Evolutionary conservation across 2,329 filamentous ascomycete genomes (phyloP), one percentile per base, ranked within the genome.

Genomic region (Stemphylium beticola): DNA sequence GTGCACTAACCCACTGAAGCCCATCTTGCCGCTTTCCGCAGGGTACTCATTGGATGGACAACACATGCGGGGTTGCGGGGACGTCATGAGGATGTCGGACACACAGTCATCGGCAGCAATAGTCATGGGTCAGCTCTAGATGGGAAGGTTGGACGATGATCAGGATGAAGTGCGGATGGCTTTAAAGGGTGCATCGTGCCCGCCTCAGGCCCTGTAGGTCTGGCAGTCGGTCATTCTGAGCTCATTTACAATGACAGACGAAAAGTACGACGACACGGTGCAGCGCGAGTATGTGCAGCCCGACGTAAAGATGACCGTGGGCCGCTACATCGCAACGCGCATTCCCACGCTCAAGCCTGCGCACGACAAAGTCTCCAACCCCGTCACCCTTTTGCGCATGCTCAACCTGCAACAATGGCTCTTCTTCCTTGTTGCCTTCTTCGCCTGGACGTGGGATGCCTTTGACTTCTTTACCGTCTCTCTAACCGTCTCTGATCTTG

Each of bases 381-480:
- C 84, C 0, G 78, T 85, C 62, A 76, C 74, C 8, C 74, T 83
- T 0, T 71, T 86, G 18, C 67, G 74, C 15, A 68, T 83, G 40
- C 75, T 86, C 6, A 85, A 82, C 57, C 67, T 66, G 26, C 80
- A 84, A 42, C 82, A 85, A 75, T 85, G 83, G 83, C 75, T 85
- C n/a, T 84, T 85, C 71, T 85, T 85, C 68, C 66, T 77, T 7
- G 75, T 77, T 34, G 72, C 76, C 1, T 79, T 80, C 55, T 63
- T 78, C 14, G 82, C 77, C 2, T 86, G 83, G 72, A 62, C 71
- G 0, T 76, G 74, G 74, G 74, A 77, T 34, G 78, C 83, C 0
- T 85, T 86, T 52, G 84, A 87, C 65, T 87, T 86, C 74, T 87
- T 86, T 73, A 85, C 84, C 20, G 84, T 87, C 20, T 85, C 82